Percentiles rank a stretch among this genome's conserved stretches.
phyloP scores from a whole-genome alignment of 139 green algal genomes.

The Closterium sp. region DNA sequence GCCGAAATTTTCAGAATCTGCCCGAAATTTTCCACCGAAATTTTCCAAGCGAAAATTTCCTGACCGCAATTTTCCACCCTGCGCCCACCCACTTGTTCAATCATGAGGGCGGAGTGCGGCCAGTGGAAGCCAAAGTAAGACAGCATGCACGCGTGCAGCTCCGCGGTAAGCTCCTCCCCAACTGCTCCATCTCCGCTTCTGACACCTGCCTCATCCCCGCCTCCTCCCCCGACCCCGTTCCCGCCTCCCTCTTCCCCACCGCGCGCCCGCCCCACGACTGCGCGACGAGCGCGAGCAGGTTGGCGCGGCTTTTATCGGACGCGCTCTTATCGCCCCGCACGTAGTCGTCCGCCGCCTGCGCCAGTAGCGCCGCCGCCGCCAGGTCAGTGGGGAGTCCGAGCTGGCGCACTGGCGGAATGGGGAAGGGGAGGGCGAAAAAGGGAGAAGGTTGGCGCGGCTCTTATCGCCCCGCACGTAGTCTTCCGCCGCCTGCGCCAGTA shows the following conservation, averaged over 20 bases:
- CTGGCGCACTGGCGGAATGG: slow-evolving; percentile 18
- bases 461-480: slow-evolving; percentile 39
- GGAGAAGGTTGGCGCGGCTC: slow-evolving; percentile 15
- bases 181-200: background rate
- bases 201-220: no score
- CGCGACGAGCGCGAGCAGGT: slow-evolving; percentile 15
- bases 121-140: slow-evolving; percentile 42
- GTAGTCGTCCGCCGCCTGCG: slow-evolving; percentile 30
- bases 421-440: no score
- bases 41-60: no score
- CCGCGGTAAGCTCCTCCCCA: slow-evolving; percentile 20
- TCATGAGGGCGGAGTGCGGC: slow-evolving; percentile 23
- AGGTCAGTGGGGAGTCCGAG: background rate
- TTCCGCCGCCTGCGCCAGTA: slow-evolving; percentile 16
- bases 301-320: slow-evolving; percentile 15
- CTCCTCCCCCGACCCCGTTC: no score
- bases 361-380: background rate
- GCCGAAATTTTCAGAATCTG: no score
- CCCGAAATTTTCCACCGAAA: no score
- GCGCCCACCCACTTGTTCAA: slow-evolving; percentile 12
- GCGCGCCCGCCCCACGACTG: background rate
- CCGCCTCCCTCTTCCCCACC: background rate
- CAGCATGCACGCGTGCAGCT: slow-evolving; percentile 39
- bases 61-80: no score
- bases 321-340: slow-evolving; percentile 33